These are phyloP conservation scores for Ascochyta lentis DNA, from an alignment of 2,329 filamentous ascomycete species.

Conservation along the genomic window DNA sequence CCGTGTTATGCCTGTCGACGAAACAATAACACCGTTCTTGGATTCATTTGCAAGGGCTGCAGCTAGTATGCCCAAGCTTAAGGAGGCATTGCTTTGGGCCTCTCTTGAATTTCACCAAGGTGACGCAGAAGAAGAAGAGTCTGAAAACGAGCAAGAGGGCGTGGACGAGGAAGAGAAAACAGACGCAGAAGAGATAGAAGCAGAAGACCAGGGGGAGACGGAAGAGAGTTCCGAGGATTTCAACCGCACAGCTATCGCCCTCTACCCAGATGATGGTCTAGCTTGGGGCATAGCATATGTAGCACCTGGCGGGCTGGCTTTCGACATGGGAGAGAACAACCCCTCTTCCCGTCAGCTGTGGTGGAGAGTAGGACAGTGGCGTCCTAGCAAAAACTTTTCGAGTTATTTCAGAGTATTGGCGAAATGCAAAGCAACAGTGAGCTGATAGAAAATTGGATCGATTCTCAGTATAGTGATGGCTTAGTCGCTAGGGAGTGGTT, in stretches of 20 bases:
- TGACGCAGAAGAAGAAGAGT: background rate
- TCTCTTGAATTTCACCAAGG: constrained; percentile 10
- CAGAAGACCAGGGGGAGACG: too few relatives aligned
- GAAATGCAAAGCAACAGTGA: background rate
- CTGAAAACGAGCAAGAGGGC: background rate
- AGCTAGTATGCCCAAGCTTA: constrained; percentile 19
- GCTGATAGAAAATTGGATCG: constrained; percentile 5
- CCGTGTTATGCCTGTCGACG: constrained; percentile 19
- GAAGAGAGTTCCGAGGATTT: too few relatives aligned
- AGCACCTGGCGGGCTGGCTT: background rate
- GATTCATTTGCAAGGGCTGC: constrained; percentile 23
- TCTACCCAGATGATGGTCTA: background rate
- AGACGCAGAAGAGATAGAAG: background rate
- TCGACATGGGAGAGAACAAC: background rate
- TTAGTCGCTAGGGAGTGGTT: background rate
- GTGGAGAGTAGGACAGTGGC: constrained; percentile 16
- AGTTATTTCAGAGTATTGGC: constrained; percentile 14
- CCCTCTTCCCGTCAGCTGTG: background rate
- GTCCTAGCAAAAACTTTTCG: constrained; percentile 16
- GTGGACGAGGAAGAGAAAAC: background rate
- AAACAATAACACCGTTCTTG: constrained; percentile 17
- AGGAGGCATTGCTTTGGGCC: constrained; percentile 18
- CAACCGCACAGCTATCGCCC: too few relatives aligned
- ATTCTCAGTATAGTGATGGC: background rate
- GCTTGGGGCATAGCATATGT: constrained; percentile 11